phyloP scores from a whole-genome alignment of 2,329 filamentous ascomycete species.

The Pseudomassariella vexata region DNA sequence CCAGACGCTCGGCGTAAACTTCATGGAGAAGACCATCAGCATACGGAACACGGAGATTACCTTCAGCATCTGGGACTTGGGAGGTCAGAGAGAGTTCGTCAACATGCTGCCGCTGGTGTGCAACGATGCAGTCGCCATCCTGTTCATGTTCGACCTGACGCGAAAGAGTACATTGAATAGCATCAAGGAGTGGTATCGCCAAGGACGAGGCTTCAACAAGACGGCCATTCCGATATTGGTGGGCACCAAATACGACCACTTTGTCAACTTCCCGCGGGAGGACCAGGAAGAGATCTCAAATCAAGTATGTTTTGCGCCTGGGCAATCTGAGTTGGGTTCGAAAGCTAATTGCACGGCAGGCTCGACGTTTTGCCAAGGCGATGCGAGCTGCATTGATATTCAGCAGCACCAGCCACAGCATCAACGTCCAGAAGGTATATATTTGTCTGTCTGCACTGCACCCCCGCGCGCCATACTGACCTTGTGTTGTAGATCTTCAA shows the following conservation, averaged over 20 bases:
- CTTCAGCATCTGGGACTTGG: constrained; percentile 98
- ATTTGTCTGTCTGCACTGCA: not conserved
- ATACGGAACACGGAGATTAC: constrained; percentile 99
- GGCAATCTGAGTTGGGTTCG: too few relatives aligned
- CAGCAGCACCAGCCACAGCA: constrained; percentile 97
- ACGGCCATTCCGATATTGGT: constrained; percentile 98
- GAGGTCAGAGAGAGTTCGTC: constrained; percentile 96
- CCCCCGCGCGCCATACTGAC: constrained; percentile 8
- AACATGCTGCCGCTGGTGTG: constrained; percentile 99
- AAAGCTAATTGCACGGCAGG: constrained; percentile 47
- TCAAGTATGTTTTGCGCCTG: constrained; percentile 56
- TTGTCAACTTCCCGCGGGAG: constrained; percentile 95
- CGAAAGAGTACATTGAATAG: constrained; percentile 97
- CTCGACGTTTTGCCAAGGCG: constrained; percentile 91
- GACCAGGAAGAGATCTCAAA: constrained; percentile 98
- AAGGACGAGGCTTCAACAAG: constrained; percentile 98
- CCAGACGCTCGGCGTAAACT: constrained; percentile 96
- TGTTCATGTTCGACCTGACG: constrained; percentile 99
- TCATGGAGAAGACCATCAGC: constrained; percentile 99
- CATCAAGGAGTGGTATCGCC: constrained; percentile 99
- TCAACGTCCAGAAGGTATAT: constrained; percentile 93
- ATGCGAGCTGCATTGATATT: constrained; percentile 98
- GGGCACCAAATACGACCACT: constrained; percentile 98
- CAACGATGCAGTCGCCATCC: constrained; percentile 95
- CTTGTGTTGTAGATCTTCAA: constrained; percentile 78